Evolutionary conservation across 78 protist genomes (phyloP).

Genomic region (Ministeria vibrans): DNA sequence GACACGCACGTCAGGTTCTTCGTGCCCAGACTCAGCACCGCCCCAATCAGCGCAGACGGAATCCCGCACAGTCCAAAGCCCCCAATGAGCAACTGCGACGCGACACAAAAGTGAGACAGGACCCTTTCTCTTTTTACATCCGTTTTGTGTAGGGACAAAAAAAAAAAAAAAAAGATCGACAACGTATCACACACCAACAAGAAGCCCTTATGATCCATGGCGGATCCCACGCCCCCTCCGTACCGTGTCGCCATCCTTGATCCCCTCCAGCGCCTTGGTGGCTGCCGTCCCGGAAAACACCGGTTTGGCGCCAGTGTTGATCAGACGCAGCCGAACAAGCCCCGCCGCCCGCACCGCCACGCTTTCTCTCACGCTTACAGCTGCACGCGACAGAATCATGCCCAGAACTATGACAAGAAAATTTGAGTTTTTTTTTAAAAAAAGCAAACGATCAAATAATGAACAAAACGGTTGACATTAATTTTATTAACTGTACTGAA

Average conservation of each 20-base stretch:
- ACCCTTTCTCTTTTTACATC: not conserved
- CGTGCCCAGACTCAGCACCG: conserved; percentile 46
- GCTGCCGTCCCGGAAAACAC: too few relatives aligned
- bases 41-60: conserved; percentile 75
- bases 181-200: not conserved
- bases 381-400: too few relatives aligned
- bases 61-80: conserved; percentile 94
- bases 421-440: not conserved
- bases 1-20: conserved; percentile 76
- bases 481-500: not conserved
- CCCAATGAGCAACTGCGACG: conserved; percentile 67
- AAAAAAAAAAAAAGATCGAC: not conserved
- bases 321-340: too few relatives aligned
- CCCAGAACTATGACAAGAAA: not conserved
- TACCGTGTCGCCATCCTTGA: not conserved
- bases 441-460: not conserved
- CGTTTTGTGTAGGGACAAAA: not conserved
- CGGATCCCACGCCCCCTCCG: not conserved
- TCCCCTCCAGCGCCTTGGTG: conserved; percentile 27
- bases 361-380: too few relatives aligned
- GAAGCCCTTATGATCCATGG: not conserved
- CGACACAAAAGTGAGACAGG: too few relatives aligned
- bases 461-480: not conserved
- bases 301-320: too few relatives aligned
- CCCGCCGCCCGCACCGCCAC: too few relatives aligned